Evolutionary conservation across 2,329 filamentous ascomycete genomes (phyloP).

Genomic region (Aspergillus sp.): DNA sequence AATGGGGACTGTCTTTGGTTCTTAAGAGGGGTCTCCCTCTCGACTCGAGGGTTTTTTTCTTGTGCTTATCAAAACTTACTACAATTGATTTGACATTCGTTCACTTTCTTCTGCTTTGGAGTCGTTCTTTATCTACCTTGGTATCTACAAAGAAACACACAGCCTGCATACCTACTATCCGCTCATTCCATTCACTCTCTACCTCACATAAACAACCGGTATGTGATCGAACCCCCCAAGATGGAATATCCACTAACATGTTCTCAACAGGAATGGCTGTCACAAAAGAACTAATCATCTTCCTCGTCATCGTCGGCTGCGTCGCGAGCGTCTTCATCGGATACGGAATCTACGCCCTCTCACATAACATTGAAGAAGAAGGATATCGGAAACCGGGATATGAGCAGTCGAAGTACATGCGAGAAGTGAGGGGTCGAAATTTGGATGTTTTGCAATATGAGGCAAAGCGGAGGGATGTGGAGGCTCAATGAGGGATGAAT

Average conservation of each 20-base stretch:
- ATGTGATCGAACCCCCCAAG: not conserved
- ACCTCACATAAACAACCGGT: not conserved
- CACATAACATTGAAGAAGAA: slow-evolving; percentile 9
- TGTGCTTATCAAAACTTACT: too few species aligned
- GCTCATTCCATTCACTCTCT: not conserved
- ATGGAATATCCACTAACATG: not conserved
- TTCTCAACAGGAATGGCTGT: not conserved
- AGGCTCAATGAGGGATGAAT: not conserved
- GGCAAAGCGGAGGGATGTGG: slow-evolving; percentile 1
- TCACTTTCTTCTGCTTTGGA: not conserved
- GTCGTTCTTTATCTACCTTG: not conserved
- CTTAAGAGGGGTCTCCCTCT: slow-evolving; percentile 2
- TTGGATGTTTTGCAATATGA: slow-evolving; percentile 16
- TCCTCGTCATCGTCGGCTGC: slow-evolving; percentile 17
- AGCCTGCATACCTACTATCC: not conserved
- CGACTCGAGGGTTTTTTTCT: too few species aligned
- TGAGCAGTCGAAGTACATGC: slow-evolving; percentile 27
- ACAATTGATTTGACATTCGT: not conserved
- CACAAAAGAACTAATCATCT: slow-evolving; percentile 4
- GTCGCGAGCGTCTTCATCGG: slow-evolving; percentile 21
- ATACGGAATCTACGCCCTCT: slow-evolving; percentile 19
- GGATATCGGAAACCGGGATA: slow-evolving; percentile 8
- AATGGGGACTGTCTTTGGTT: not conserved
- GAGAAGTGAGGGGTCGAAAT: slow-evolving; percentile 17
- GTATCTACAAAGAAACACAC: not conserved